Percentiles rank a stretch among this genome's conserved stretches.
Conservation (phyloP, 2,329 filamentous ascomycete species). For the Phyllosticta capitalensis region DNA sequence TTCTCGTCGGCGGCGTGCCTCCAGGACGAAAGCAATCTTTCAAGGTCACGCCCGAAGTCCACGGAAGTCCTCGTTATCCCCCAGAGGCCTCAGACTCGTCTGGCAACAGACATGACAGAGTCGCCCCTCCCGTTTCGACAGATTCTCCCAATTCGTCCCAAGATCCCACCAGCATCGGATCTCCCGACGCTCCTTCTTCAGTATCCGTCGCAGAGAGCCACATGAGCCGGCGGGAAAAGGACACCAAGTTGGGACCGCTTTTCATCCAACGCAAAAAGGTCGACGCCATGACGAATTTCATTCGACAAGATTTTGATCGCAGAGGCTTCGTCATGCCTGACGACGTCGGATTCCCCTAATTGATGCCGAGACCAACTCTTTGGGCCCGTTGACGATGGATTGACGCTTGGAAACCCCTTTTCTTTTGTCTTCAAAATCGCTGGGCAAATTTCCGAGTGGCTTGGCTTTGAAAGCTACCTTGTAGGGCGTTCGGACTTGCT, state of each 20-base stretch:
- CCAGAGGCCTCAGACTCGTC: constrained; percentile 9
- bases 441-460: background rate
- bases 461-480: constrained; percentile 1
- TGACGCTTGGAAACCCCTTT: background rate
- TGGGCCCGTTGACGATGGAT: background rate
- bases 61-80: constrained; percentile 32
- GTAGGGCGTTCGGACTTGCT: constrained; percentile 8
- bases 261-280: constrained; percentile 40
- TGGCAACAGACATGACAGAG: constrained; percentile 8
- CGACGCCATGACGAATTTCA: constrained; percentile 35
- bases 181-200: constrained; percentile 9
- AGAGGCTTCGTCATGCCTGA: constrained; percentile 41
- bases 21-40: constrained; percentile 29
- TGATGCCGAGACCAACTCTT: background rate
- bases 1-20: constrained; percentile 39
- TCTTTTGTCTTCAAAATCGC: background rate
- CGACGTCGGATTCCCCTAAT: constrained; percentile 15
- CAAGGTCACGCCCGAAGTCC: constrained; percentile 35
- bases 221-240: constrained; percentile 27
- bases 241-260: constrained; percentile 31
- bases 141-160: constrained; percentile 16
- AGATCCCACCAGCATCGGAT: constrained; percentile 2
- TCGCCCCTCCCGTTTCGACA: constrained; percentile 9
- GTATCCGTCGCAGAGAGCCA: constrained; percentile 25
- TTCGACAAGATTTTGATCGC: constrained; percentile 34